Conservation (phyloP, 164 flowering plant species). For the Brasenia schreberi region DNA sequence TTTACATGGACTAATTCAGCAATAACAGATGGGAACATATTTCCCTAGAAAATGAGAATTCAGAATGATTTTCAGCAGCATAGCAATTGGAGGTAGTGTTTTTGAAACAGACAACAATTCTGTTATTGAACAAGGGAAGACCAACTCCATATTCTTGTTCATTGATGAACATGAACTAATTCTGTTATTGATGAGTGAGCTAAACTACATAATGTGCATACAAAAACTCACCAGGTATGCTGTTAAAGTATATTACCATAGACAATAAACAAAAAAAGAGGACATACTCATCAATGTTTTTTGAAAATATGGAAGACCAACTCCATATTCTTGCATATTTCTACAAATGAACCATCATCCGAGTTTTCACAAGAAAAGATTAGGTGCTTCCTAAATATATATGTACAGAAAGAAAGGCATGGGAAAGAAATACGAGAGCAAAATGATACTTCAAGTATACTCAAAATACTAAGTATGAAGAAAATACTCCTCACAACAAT, state of each 20-base stretch:
- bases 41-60: neutral
- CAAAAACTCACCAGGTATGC: no score
- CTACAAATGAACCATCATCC: constrained; percentile 18
- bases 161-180: no score
- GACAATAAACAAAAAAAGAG: neutral
- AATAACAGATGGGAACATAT: neutral
- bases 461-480: no score
- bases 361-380: constrained; percentile 12
- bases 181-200: no score
- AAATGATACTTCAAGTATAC: no score
- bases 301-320: constrained; percentile 47
- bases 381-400: constrained; percentile 4
- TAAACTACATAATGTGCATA: no score
- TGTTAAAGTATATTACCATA: no score
- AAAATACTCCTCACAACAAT: no score
- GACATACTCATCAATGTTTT: constrained; percentile 34
- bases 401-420: constrained; percentile 19
- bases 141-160: no score
- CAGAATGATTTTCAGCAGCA: neutral
- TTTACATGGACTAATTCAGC: neutral
- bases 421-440: neutral
- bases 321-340: constrained; percentile 36
- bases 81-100: neutral
- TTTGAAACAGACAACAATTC: no score
- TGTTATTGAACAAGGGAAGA: no score